phyloP scores from a whole-genome alignment of 2,329 filamentous ascomycete genomes.

The Paraphoma chrysanthemicola region DNA sequence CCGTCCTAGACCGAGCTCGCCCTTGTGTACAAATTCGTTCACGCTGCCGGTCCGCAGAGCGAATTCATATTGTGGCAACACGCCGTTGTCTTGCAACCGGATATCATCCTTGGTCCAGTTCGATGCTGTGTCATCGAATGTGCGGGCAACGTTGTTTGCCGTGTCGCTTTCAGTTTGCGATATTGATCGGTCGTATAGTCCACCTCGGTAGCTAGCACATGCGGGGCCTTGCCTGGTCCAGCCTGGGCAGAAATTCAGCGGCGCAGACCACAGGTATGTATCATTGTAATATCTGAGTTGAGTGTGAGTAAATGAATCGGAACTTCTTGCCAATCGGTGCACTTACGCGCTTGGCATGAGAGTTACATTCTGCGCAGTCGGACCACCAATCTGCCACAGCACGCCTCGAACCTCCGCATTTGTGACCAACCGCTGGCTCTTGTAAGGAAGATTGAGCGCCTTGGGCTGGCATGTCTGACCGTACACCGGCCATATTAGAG shows the following conservation, averaged over 20 bases:
- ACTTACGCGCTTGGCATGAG: conserved; percentile 10
- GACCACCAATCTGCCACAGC: conserved; percentile 4
- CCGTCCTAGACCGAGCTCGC: conserved; percentile 6
- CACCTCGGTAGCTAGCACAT: conserved; percentile 6
- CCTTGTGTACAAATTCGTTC: conserved; percentile 2
- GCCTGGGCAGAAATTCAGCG: neutral
- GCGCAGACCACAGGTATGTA: conserved; percentile 3
- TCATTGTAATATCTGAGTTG: conserved; percentile 1
- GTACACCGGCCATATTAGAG: neutral
- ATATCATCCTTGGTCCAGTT: conserved; percentile 9
- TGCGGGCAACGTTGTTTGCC: neutral
- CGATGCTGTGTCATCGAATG: conserved; percentile 1
- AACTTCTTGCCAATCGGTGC: neutral
- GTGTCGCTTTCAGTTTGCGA: neutral
- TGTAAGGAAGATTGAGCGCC: conserved; percentile 3
- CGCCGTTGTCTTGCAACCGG: neutral
- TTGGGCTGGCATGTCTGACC: conserved; percentile 3
- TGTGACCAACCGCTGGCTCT: conserved; percentile 1
- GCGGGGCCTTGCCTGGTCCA: neutral
- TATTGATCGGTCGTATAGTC: conserved; percentile 4
- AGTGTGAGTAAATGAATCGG: neutral
- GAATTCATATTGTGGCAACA: conserved; percentile 7
- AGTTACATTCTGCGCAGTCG: conserved; percentile 5
- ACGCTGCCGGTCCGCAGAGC: neutral
- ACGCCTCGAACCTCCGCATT: conserved; percentile 2